phyloP scores from a whole-genome alignment of 805 yeast species.

The Candida ponderosae region DNA sequence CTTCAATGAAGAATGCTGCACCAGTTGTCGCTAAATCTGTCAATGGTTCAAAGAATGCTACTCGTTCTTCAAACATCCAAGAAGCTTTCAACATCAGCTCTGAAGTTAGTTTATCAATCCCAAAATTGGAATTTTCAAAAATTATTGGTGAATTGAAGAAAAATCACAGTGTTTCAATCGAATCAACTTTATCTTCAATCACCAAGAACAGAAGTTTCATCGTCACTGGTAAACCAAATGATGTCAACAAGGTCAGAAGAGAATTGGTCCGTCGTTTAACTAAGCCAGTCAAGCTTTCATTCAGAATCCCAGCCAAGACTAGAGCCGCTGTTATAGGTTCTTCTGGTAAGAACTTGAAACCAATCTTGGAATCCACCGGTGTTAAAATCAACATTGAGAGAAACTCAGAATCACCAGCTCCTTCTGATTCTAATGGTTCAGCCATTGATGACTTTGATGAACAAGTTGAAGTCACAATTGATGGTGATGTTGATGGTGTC shows the following conservation, averaged over 20 bases:
- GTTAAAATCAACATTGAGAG: constrained; percentile 65
- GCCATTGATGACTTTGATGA: constrained; percentile 55
- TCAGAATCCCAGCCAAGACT: constrained; percentile 68
- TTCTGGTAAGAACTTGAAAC: constrained; percentile 75
- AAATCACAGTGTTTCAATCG: constrained; percentile 58
- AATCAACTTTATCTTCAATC: constrained; percentile 71
- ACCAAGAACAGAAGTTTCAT: constrained; percentile 77
- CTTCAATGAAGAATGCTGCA: constrained; percentile 36
- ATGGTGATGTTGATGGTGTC: constrained; percentile 83
- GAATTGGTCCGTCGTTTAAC: constrained; percentile 71
- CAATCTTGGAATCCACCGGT: constrained; percentile 61
- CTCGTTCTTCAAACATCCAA: constrained; percentile 54
- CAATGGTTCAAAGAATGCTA: constrained; percentile 4
- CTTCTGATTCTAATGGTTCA: constrained; percentile 47
- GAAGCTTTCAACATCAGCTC: constrained; percentile 72
- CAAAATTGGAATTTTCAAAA: constrained; percentile 61
- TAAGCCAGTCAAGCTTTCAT: constrained; percentile 54
- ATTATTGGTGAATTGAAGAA: constrained; percentile 57
- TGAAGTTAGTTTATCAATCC: constrained; percentile 56
- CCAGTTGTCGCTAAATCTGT: constrained; percentile 14
- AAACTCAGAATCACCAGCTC: constrained; percentile 24
- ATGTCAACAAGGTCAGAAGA: constrained; percentile 63
- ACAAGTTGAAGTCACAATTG: constrained; percentile 54
- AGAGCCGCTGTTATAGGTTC: constrained; percentile 81
- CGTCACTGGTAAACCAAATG: constrained; percentile 64